Base-by-base conservation (phyloP, 257 asterid species). In the Avicennia marina region DNA sequence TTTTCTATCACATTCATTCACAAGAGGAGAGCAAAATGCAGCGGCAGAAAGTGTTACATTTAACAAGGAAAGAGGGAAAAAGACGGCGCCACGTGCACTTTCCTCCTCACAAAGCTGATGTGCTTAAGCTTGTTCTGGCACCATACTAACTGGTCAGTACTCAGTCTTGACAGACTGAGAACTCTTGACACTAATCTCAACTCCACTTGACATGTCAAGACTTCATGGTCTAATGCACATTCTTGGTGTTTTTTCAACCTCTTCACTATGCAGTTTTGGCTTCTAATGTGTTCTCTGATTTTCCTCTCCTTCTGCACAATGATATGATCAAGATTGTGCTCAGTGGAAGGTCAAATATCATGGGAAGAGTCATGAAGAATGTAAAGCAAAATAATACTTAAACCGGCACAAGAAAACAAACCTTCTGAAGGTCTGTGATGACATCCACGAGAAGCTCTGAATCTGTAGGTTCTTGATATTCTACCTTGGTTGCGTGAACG, bases 61-160 rank as follows among this genome's bases (percentile, higher is more conserved):
- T 40, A 90, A 64, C 93, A 80, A n/a, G 97, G 97, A 34, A 90
- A 90, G 67, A 90, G 90, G 53, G 73, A 71, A 69, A 86, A 86
- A 27, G 72, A 76, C 6, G 87, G 78, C 59, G 86, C 97, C 39
- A 85, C 66, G 29, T 58, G 66, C 60, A 86, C 72, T 68, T 72
- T 78, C 64, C 80, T 73, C 40, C 72, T 72, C 38, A 64, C 77
- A 72, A 86, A 74, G 70, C 63, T 77, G 19, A 90, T 78, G 70
- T 68, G 72, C 65, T 66, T 50, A 47, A 90, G 72, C 63, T 90
- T 90, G 43, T 67, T 75, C 56, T 64, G 72, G 67, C 97, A 90
- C 97, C 97, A 90, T 1, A 78, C 20, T 48, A 86, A 32, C 24
- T 78, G 80, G 29, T 90, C 93, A 4, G 13, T 68, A 16, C 72